Evolutionary conservation across 2,329 filamentous ascomycete species (phyloP).

Genomic region (Alternaria conjuncta): DNA sequence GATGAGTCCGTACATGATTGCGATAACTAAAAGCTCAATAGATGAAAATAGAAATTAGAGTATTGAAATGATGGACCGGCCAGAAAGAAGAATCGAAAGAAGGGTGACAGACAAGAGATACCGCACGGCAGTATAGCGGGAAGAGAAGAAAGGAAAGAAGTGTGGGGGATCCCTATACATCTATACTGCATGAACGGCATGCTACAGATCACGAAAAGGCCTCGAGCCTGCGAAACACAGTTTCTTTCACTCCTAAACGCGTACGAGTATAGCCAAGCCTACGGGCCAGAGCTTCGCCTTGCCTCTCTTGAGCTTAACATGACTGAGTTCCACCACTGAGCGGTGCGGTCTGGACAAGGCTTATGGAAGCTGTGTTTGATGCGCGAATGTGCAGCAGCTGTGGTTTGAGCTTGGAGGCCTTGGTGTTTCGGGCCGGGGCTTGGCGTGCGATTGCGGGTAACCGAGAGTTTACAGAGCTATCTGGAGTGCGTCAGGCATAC

Average conservation of each 20-base stretch:
- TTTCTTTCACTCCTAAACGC: neutral
- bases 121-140: constrained; percentile 14
- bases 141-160: constrained; percentile 1
- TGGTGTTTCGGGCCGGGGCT: constrained; percentile 35
- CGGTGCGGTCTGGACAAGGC: neutral
- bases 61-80: constrained; percentile 34
- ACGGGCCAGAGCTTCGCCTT: constrained; percentile 19
- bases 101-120: constrained; percentile 3
- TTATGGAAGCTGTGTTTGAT: constrained; percentile 27
- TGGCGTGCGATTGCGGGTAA: constrained; percentile 11
- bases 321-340: neutral
- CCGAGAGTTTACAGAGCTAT: neutral
- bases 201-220: neutral
- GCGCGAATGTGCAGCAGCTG: constrained; percentile 30
- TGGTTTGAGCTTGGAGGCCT: constrained; percentile 28
- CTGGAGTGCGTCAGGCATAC: neutral
- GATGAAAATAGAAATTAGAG: constrained; percentile 24
- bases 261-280: constrained; percentile 27
- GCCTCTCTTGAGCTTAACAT: constrained; percentile 24
- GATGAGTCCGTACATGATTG: constrained; percentile 18
- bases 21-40: neutral
- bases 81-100: constrained; percentile 16
- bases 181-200: neutral
- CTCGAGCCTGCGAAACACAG: neutral
- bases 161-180: neutral